Conservation (phyloP, 2,329 filamentous ascomycete species). For the Fragosphaeria purpurea region DNA sequence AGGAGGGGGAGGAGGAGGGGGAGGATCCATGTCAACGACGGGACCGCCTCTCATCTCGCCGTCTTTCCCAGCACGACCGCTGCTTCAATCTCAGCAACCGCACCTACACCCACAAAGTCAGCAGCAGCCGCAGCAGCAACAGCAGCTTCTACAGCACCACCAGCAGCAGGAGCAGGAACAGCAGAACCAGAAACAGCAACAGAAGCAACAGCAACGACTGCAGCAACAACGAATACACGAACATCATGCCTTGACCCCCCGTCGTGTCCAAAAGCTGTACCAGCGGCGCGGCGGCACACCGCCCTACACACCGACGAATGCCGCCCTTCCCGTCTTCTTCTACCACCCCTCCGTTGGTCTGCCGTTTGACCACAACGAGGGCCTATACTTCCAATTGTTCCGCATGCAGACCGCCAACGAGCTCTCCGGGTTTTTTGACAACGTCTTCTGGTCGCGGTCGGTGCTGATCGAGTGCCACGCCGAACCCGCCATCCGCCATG, state of each 20-base stretch:
- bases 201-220: slow-evolving; percentile 16
- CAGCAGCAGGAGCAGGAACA: neutral
- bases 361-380: slow-evolving; percentile 41
- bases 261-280: slow-evolving; percentile 9
- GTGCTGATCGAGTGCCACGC: slow-evolving; percentile 55
- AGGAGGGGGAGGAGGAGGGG: too few species aligned
- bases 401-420: slow-evolving; percentile 50
- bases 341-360: slow-evolving; percentile 29
- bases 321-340: slow-evolving; percentile 19
- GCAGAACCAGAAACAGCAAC: slow-evolving; percentile 9
- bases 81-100: slow-evolving; percentile 11
- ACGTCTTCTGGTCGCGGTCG: slow-evolving; percentile 52
- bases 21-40: too few species aligned
- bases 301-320: slow-evolving; percentile 22
- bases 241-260: neutral
- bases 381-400: slow-evolving; percentile 53
- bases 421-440: slow-evolving; percentile 58
- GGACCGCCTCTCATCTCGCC: too few species aligned
- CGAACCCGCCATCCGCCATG: slow-evolving; percentile 52
- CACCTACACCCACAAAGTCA: slow-evolving; percentile 7
- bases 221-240: slow-evolving; percentile 10
- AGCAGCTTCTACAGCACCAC: neutral
- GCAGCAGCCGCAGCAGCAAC: neutral
- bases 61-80: neutral
- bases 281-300: slow-evolving; percentile 18